Base-by-base conservation (phyloP, 176 grass and related monocot genomes). In the Oryza glumipatula region DNA sequence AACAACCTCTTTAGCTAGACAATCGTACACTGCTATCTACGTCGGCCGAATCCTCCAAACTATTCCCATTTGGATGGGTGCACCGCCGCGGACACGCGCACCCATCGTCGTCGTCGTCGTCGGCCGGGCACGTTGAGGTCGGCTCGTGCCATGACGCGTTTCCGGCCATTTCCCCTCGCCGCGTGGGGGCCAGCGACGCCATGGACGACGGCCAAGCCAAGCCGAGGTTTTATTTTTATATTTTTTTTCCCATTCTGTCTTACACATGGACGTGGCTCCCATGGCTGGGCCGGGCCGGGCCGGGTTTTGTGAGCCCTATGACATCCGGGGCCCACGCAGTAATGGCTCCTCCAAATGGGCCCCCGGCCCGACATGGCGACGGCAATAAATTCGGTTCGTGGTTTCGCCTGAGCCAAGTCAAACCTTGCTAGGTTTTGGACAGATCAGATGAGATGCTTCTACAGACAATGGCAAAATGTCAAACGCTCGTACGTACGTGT, bases 361-460 rank as follows among this genome's bases (percentile, higher is more conserved):
- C 32, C 36, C 32, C 26, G 72, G 52, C 72, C 83, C 88, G 43
- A 9, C 17, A 5, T 17, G 4, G 76, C 24, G 23, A 15, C 68
- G 13, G 7, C n/a, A 54, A 24, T 70, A 21, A 76, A 54, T 28
- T 12, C 11, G 8, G 19, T 39, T 23, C 26, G 1, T 17, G 47
- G 11, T 6, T 15, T 11, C 4, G 1, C 28, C 16, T 7, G 0
- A 65, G 65, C 9, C 6, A 68, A 35, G 80, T 81, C 78, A 87
- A 76, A 36, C 45, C 6, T 4, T 56, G 28, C 1, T 61, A 68
- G 23, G 56, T 32, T 60, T 63, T n/a, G 33, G 46, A 22, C 58
- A 23, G 58, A 63, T 30, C 70, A 30, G 3, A n/a, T 14, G 64
- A 80, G 64, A 80, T 33, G 64, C 24, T 80, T 76, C 70, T 12